Conservation (phyloP, 768 basidiomycete genomes). For the Lactifluus echinatus region DNA sequence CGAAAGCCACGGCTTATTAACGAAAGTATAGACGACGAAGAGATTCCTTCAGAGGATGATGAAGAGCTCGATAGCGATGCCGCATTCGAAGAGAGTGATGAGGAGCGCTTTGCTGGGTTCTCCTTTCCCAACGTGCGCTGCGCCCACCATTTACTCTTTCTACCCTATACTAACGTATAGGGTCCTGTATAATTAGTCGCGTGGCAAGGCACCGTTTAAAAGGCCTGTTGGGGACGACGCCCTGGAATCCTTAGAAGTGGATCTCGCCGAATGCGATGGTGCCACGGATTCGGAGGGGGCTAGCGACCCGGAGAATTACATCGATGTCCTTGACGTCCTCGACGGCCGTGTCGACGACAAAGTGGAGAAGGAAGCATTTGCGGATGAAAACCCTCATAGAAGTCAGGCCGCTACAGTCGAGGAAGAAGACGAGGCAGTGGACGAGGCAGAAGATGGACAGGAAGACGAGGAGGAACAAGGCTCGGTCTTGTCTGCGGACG, state of each 20-base stretch:
- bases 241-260: constrained; percentile 20
- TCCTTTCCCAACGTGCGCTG: constrained; percentile 32
- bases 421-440: constrained; percentile 4
- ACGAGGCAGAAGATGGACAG: constrained; percentile 29
- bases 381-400: neutral
- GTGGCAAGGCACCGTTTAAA: neutral
- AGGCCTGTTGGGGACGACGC: neutral
- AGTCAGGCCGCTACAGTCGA: constrained; percentile 1
- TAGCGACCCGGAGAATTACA: constrained; percentile 22
- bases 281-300: constrained; percentile 33
- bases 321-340: constrained; percentile 24
- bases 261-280: constrained; percentile 30
- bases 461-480: constrained; percentile 42
- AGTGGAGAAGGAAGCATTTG: constrained; percentile 21
- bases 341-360: constrained; percentile 20
- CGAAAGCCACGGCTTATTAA: constrained; percentile 33
- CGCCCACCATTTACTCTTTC: neutral
- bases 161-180: neutral
- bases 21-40: constrained; percentile 26
- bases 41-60: constrained; percentile 52
- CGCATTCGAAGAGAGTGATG: constrained; percentile 76
- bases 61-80: constrained; percentile 82
- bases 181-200: neutral
- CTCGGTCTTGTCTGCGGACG: constrained; percentile 37
- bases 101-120: constrained; percentile 68